A percentile compares a stretch with the other conserved stretches of the same genome.
Conservation (phyloP, 495 filamentous ascomycete species). For the Penicillium ucsense region DNA sequence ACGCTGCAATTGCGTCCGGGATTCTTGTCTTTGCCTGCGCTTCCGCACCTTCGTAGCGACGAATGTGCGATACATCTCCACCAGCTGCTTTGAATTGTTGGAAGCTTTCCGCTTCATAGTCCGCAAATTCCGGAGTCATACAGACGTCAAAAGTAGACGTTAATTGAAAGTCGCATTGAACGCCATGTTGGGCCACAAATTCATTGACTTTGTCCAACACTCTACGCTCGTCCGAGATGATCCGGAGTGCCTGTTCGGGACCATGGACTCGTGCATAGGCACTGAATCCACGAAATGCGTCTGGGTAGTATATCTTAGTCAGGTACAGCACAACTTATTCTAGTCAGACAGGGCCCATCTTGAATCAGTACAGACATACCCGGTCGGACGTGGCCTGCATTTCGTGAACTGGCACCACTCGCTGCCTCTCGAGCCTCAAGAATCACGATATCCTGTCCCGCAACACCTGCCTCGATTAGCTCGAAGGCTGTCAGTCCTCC, state of each 20-base stretch:
- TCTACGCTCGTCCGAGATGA: slow-evolving; percentile 18
- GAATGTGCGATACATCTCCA: slow-evolving; percentile 19
- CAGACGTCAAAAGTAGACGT: slow-evolving; percentile 25
- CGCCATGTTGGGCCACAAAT: slow-evolving; percentile 18
- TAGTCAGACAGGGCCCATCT: background rate
- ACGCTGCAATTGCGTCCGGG: slow-evolving; percentile 17
- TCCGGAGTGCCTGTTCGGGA: slow-evolving; percentile 19
- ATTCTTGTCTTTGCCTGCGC: slow-evolving; percentile 16
- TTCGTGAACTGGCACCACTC: slow-evolving; percentile 21
- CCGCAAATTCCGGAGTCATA: slow-evolving; percentile 21
- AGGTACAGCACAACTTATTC: background rate
- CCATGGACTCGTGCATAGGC: slow-evolving; percentile 24
- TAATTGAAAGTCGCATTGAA: slow-evolving; percentile 21
- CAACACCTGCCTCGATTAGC: slow-evolving; percentile 14
- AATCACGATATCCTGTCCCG: slow-evolving; percentile 17
- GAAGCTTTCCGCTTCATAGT: slow-evolving; percentile 17
- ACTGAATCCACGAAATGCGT: slow-evolving; percentile 24
- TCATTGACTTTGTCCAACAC: slow-evolving; percentile 17
- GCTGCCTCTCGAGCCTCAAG: slow-evolving; percentile 25
- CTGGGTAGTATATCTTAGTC: background rate
- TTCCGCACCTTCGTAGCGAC: slow-evolving; percentile 12
- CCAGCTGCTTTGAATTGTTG: slow-evolving; percentile 18
- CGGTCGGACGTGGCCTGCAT: slow-evolving; percentile 26
- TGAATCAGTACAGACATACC: slow-evolving; percentile 3
- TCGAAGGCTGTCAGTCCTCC: slow-evolving; percentile 20